Evolutionary conservation across 805 yeast species (phyloP), one percentile per base, ranked within the genome.

Genomic region (Danielia oregonensis): DNA sequence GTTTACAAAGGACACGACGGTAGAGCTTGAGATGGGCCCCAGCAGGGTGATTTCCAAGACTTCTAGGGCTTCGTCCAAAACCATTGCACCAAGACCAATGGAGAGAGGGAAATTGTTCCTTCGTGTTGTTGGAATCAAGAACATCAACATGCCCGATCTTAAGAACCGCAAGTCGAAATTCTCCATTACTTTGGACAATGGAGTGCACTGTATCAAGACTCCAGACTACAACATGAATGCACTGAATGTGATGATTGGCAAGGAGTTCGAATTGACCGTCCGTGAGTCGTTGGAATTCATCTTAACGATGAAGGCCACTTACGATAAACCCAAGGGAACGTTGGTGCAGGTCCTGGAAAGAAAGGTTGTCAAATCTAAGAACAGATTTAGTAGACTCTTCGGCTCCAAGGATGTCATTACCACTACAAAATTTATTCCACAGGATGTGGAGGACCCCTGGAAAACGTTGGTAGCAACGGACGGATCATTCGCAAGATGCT

Each of bases 401-500:
- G 76, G 78, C 12, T 66, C 62, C 44, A 74, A 70, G 47, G 74
- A 72, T 28, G 48, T 67, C 10, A 50, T 74, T 26, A 67, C 71
- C 3, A 65, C 74, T 2, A 75, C 77, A 33, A 76, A 63, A 43
- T 74, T 68, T 40, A 73, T 79, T 5, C 68, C 79, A 2, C 66
- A 67, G 40, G 68, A 73, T 21, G 65, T 72, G 1, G 57, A 59
- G 4, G 94, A 84, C 61, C 61, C 70, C 2, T 75, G 91, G 82
- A 74, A 73, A 22, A 57, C 66, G 22, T 62, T 74, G 36, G 72
- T 87, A 43, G 96, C 97, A 2, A 68, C 70, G 22, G 94, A 87
- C 56, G 97, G 97, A 2, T 86, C 96, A 24, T 88, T 86, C 68
- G 96, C 87, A 6, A 72, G 91, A 49, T 75, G 84, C 35, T 79